Base-by-base conservation (phyloP, 2,329 filamentous ascomycete genomes). In the Didymellaceae sp. region DNA sequence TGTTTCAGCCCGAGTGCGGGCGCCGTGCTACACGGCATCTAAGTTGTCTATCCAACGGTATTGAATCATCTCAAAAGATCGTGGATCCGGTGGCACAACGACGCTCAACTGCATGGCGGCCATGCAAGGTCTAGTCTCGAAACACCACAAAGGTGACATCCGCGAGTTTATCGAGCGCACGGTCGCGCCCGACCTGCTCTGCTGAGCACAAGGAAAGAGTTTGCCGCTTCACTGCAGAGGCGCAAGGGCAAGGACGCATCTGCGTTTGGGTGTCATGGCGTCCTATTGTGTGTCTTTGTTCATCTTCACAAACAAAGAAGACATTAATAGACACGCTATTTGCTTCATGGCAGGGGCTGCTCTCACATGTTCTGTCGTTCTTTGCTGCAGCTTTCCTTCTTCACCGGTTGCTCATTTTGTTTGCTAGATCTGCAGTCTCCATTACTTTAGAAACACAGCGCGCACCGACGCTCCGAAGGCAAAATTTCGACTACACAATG, bases 271-370 rank as follows among this genome's bases (percentile, higher is more conserved):
- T 45, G 44, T 38, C n/a, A 52, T 45, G 49, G 38, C 44, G 58
- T 49, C 55, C 37, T 28, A 57, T 62, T 59, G 48, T 45, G 37
- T 40, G 42, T 34, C 58, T 62, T 65, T 63, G 64, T 63, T 35
- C 34, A 31, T 18, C 24, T 30, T 25, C 47, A 46, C 46, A 61
- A n/a, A 65, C 57, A 65, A 66, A 62, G 60, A 46, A 41, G 17
- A n/a, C 5, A 21, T 17, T 33, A 40, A 30, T 17, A 34, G 41
- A 32, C 16, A 17, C 10, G 24, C 14, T 25, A 26, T 31, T 32
- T 52, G 42, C 42, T 45, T 42, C 37, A 38, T 33, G 14, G n/a
- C n/a, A n/a, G 22, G 24, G 13, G 45, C 20, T 4, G 26, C 6
- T 25, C 20, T 42, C 35, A 32, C 37, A 45, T 46, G 14, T 38